phyloP scores from a whole-genome alignment of 495 filamentous ascomycete genomes.

The Hypoxylon intermedium region DNA sequence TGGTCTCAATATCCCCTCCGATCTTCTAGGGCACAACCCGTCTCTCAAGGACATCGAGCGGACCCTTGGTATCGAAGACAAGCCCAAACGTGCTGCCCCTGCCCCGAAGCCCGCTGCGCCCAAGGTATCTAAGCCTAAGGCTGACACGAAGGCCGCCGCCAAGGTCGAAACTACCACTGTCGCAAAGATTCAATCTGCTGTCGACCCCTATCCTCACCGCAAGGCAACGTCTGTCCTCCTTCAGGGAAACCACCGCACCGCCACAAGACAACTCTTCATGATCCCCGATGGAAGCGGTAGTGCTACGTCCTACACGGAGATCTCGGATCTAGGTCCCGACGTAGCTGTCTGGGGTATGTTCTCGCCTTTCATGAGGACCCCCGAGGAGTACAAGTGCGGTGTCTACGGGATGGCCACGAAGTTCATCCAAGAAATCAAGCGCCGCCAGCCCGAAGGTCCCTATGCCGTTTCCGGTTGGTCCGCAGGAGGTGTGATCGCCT shows the following conservation, averaged over 20 bases:
- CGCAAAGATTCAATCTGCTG: conserved; percentile 46
- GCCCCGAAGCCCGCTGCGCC: conserved; percentile 33
- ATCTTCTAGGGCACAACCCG: conserved; percentile 56
- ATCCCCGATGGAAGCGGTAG: conserved; percentile 81
- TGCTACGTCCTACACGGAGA: conserved; percentile 66
- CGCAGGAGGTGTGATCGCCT: conserved; percentile 87
- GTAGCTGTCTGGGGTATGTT: conserved; percentile 70
- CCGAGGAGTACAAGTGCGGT: conserved; percentile 62
- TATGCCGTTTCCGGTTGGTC: conserved; percentile 81
- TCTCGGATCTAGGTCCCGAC: conserved; percentile 56
- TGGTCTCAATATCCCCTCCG: conserved; percentile 53
- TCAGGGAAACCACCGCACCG: conserved; percentile 66
- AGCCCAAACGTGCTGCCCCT: conserved; percentile 44
- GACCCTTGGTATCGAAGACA: conserved; percentile 51
- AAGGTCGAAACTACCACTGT: conserved; percentile 47
- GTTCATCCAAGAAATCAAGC: conserved; percentile 68
- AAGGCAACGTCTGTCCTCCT: conserved; percentile 66
- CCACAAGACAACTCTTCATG: conserved; percentile 70
- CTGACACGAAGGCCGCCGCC: conserved; percentile 46
- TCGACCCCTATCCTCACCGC: conserved; percentile 73
- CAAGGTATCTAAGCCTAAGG: conserved; percentile 55
- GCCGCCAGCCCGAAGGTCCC: conserved; percentile 68
- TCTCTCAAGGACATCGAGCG: conserved; percentile 57
- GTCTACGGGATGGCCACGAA: conserved; percentile 61
- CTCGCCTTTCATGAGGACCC: conserved; percentile 67